phyloP scores from a whole-genome alignment of 352 stramenopile species.

The Globisporangium irregulare region DNA sequence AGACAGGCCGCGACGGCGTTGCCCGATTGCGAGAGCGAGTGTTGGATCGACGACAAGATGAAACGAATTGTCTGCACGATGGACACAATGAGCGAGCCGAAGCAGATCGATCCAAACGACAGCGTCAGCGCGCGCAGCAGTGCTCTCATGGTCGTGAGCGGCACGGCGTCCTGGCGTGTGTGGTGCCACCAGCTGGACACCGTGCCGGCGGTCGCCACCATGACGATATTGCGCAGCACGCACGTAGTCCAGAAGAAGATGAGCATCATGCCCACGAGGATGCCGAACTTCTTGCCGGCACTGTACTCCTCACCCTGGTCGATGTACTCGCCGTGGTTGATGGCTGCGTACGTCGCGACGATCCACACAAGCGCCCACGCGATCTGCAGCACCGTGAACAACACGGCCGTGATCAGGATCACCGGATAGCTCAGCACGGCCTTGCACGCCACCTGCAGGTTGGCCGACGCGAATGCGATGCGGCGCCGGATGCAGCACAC shows the following conservation, averaged over 20 bases:
- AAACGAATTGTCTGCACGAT: conserved; percentile 67
- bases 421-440: conserved; percentile 75
- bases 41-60: conserved; percentile 37
- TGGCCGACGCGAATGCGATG: conserved; percentile 78
- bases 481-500: conserved; percentile 53
- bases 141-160: conserved; percentile 42
- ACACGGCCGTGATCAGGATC: conserved; percentile 61
- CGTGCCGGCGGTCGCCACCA: conserved; percentile 74
- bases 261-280: conserved; percentile 58
- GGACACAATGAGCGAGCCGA: conserved; percentile 70
- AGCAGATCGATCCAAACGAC: conserved; percentile 88
- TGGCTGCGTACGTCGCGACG: conserved; percentile 57
- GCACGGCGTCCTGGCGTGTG: conserved; percentile 38
- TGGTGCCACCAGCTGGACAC: conserved; percentile 86
- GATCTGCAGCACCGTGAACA: conserved; percentile 71
- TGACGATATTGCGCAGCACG: conserved; percentile 78
- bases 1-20: conserved; percentile 55
- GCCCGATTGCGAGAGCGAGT: conserved; percentile 35
- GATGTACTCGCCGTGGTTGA: conserved; percentile 54
- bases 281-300: conserved; percentile 31
- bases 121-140: conserved; percentile 59
- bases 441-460: conserved; percentile 73
- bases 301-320: conserved; percentile 29
- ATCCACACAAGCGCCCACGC: conserved; percentile 78
- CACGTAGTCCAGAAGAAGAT: conserved; percentile 81